These are phyloP conservation scores for Paramecium pentaurelia DNA, from an alignment of 73 alveolate species.

Conservation along the genomic window DNA sequence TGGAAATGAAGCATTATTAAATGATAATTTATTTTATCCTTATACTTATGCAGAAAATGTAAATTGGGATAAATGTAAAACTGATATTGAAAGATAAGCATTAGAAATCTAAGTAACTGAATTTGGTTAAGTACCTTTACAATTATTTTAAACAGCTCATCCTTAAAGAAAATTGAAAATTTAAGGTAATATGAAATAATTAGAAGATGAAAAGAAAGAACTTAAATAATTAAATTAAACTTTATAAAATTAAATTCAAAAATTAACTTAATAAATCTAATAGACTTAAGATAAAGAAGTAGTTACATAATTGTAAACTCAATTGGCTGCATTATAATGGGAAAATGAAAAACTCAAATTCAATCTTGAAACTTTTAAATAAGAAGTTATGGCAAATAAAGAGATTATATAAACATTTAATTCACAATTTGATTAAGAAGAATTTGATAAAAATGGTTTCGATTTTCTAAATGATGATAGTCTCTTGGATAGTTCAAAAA, in stretches of 20 bases:
- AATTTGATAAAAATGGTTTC: background rate
- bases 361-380: constrained; percentile 20
- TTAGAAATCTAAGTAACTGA: constrained; percentile 84
- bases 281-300: background rate
- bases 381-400: background rate
- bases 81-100: constrained; percentile 73
- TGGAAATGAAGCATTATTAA: constrained; percentile 83
- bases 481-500: background rate
- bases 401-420: background rate
- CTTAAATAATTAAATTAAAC: background rate
- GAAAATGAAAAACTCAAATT: constrained; percentile 21
- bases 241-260: background rate
- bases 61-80: constrained; percentile 70
- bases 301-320: background rate
- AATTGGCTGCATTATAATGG: background rate
- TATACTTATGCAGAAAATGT: constrained; percentile 83
- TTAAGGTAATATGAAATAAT: background rate
- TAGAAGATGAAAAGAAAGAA: constrained; percentile 5
- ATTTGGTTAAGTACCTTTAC: constrained; percentile 93
- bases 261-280: background rate
- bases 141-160: constrained; percentile 84
- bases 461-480: constrained; percentile 24
- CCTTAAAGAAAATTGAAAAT: constrained; percentile 70
- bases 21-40: constrained; percentile 90
- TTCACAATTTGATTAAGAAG: constrained; percentile 23